Percentiles rank a stretch among this genome's conserved stretches.
These are phyloP conservation scores for Pseudonectria buxi DNA, from an alignment of 2,329 filamentous ascomycete genomes.

Conservation along the genomic window DNA sequence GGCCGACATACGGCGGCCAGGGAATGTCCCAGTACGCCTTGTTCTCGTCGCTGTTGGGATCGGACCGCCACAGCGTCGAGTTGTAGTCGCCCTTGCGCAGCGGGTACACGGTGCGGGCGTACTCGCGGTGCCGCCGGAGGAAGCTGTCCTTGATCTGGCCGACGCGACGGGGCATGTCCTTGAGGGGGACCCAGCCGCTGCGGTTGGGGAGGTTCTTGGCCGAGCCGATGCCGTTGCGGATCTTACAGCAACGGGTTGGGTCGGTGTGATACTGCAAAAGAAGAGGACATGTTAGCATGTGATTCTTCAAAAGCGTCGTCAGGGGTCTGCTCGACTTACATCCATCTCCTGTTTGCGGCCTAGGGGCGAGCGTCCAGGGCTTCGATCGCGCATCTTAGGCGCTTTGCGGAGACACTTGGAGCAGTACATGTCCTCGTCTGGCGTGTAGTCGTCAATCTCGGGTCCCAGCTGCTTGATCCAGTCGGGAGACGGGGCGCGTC, in stretches of 20 bases:
- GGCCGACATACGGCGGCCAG: slow-evolving; percentile 21
- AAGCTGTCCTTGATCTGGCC: slow-evolving; percentile 18
- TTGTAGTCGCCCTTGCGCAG: slow-evolving; percentile 8
- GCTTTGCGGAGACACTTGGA: slow-evolving; percentile 26
- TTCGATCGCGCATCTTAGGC: slow-evolving; percentile 17
- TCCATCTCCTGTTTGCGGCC: slow-evolving; percentile 14
- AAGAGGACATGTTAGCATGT: too few relatives aligned
- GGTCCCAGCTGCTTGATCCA: slow-evolving; percentile 20
- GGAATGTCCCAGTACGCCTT: slow-evolving; percentile 17
- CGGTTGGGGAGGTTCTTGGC: slow-evolving; percentile 22
- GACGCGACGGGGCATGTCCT: slow-evolving; percentile 10
- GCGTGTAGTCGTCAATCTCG: slow-evolving; percentile 16
- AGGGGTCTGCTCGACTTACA: too few relatives aligned
- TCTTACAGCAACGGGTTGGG: slow-evolving; percentile 17
- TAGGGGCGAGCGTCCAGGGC: slow-evolving; percentile 8
- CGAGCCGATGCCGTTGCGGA: slow-evolving; percentile 17
- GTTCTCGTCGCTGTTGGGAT: slow-evolving; percentile 27
- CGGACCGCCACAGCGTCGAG: slow-evolving; percentile 20
- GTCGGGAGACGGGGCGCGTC: slow-evolving; percentile 18
- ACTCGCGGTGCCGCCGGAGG: slow-evolving; percentile 16
- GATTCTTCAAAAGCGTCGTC: too few relatives aligned
- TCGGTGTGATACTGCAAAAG: slow-evolving; percentile 14
- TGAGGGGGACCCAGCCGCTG: slow-evolving; percentile 25
- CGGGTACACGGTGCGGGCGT: slow-evolving; percentile 25
- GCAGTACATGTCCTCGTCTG: slow-evolving; percentile 24